phyloP scores from a whole-genome alignment of 345 rosid genomes.

The Lumnitzera racemosa region DNA sequence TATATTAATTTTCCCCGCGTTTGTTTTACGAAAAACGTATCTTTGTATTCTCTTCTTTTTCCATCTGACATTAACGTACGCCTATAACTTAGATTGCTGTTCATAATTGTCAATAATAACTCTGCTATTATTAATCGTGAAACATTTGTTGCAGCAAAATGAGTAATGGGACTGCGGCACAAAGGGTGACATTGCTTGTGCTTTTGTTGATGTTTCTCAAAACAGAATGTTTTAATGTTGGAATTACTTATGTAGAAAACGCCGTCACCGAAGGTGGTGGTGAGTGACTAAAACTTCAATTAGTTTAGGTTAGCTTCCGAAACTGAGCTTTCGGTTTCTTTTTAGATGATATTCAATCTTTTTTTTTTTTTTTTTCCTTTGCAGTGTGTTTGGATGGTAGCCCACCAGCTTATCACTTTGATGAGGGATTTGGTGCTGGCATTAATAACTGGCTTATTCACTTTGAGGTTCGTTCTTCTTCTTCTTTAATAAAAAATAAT shows the following conservation, averaged over 20 bases:
- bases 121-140: too few species aligned
- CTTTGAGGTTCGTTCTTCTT: slow-evolving; percentile 53
- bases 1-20: too few species aligned
- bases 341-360: too few species aligned
- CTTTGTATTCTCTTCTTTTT: too few species aligned
- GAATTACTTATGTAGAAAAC: slow-evolving; percentile 47
- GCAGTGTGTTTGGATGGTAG: slow-evolving; percentile 97
- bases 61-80: too few species aligned
- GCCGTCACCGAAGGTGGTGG: slow-evolving; percentile 91
- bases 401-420: slow-evolving; percentile 85
- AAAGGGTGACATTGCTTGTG: slow-evolving; percentile 28
- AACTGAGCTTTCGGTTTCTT: too few species aligned
- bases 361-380: too few species aligned
- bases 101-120: too few species aligned
- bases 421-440: slow-evolving; percentile 75
- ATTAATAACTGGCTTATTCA: slow-evolving; percentile 73
- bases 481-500: too few species aligned
- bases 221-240: slow-evolving; percentile 37
- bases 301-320: neutral
- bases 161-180: slow-evolving; percentile 32
- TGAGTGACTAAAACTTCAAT: slow-evolving; percentile 11
- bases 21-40: too few species aligned
- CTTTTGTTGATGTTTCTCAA: slow-evolving; percentile 25
- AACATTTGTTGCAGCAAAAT: slow-evolving; percentile 27
- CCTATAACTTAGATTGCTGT: too few species aligned